Base-by-base conservation (phyloP, 1,284 basidiomycete genomes). In the Peniophora sp. region DNA sequence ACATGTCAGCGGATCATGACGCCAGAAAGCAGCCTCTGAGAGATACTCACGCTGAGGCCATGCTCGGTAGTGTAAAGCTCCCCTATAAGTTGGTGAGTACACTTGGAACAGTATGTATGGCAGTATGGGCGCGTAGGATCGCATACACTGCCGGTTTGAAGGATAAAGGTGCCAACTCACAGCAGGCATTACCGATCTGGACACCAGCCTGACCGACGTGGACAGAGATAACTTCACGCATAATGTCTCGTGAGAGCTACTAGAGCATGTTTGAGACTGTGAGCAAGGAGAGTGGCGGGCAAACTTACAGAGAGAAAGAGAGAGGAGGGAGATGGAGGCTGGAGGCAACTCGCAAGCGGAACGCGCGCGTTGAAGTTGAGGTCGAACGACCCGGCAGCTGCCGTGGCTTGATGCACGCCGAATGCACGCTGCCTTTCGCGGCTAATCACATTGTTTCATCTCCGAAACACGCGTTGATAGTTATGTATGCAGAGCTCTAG, bases 191-290 rank as follows among this genome's bases (percentile, higher is more conserved):
- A 68, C 93, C 92, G 64, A 97, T 95, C 76, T 95, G 92, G 62
- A 95, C 88, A 86, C 92, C 92, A 65, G 92, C 92, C 75, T 95
- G 92, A 62, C 92, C 92, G 69, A 95, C 92, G 70, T 94, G 91
- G 66, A 95, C 76, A 64, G 92, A 94, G 75, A 95, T 92, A 71
- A 95, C 91, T 88, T 90, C 87, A 77, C 87, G 85, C 87, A 90
- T 90, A 62, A 60, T 70, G 60, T 54, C 52, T 61, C 55, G 54
- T 64, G 56, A 56, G 51, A 24, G 43, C 14, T 45, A 6, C 22
- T 6, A 23, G n/a, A 8, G 20, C 20, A 8, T 5, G 5, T 6
- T 41, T n/a, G 15, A 22, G 39, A 8, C 5, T 45, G 8, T 24
- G 55, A 57, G 54, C 47, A 55, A 3, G 8, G 42, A 12, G 24